These are phyloP conservation scores for Schrenkiella parvula DNA, from an alignment of 345 rosid genomes.

Conservation along the genomic window DNA sequence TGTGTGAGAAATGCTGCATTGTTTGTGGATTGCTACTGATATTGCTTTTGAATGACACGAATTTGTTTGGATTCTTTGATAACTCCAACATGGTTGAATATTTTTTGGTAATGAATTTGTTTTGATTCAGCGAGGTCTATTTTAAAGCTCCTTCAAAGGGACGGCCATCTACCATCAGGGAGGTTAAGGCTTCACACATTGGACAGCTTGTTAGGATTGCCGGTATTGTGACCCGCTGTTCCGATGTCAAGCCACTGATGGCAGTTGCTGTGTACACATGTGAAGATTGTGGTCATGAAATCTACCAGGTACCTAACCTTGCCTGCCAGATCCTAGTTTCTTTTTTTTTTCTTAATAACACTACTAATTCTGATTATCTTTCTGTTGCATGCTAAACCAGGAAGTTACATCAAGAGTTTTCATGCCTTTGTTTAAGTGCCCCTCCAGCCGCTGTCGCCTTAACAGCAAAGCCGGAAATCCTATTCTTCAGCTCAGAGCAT, in stretches of 20 bases:
- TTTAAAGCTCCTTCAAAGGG: constrained; percentile 83
- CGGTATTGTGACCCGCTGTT: constrained; percentile 95
- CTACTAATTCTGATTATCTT: background rate
- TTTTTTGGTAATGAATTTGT: background rate
- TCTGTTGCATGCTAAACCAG: constrained; percentile 39
- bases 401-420: constrained; percentile 92
- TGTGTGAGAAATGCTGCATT: background rate
- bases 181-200: constrained; percentile 87
- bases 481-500: constrained; percentile 96
- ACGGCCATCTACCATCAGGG: constrained; percentile 76
- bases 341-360: background rate
- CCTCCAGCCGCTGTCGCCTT: constrained; percentile 58
- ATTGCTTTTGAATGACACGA: background rate
- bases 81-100: too few species aligned
- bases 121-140: constrained; percentile 73
- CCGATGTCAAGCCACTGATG: constrained; percentile 98
- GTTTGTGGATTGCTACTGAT: background rate
- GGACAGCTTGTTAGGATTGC: constrained; percentile 90
- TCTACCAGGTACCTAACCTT: constrained; percentile 67
- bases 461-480: constrained; percentile 76
- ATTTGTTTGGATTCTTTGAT: background rate
- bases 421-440: constrained; percentile 93
- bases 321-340: background rate
- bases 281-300: constrained; percentile 94
- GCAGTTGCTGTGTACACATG: constrained; percentile 97